phyloP scores from a whole-genome alignment of 23 red algal species.

The Chondrus crispus region DNA sequence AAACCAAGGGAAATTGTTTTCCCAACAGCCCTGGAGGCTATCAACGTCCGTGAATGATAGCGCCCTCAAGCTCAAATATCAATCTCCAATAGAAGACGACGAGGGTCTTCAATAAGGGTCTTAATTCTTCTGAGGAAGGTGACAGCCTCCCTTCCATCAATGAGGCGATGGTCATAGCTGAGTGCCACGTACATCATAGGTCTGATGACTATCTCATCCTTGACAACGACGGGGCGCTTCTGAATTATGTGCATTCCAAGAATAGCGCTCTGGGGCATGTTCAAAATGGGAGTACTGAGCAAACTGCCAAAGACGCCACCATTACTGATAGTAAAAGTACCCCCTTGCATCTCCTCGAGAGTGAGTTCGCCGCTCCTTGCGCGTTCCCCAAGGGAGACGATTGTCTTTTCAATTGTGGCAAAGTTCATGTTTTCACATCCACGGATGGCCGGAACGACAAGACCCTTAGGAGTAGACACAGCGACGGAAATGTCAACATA shows the following conservation, averaged over 20 bases:
- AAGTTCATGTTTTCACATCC: conserved; percentile 97
- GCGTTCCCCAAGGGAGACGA: conserved; percentile 74
- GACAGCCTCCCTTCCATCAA: conserved; percentile 99
- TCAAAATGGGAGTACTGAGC: conserved; percentile 93
- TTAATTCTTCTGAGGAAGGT: conserved; percentile 95
- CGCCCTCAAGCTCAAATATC: conserved; percentile 76
- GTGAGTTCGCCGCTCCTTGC: conserved; percentile 78
- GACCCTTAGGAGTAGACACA: conserved; percentile 91
- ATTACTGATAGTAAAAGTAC: conserved; percentile 98
- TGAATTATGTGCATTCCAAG: conserved; percentile 99
- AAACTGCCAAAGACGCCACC: conserved; percentile 97
- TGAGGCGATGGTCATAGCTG: conserved; percentile 97
- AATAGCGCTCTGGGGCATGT: conserved; percentile 99
- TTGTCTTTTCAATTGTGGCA: conserved; percentile 90
- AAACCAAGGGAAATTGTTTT: no score
- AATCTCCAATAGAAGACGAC: conserved; percentile 87
- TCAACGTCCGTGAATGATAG: no score
- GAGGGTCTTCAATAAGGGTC: conserved; percentile 94
- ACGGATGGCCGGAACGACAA: conserved; percentile 88
- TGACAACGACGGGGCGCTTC: conserved; percentile 86
- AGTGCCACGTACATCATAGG: conserved; percentile 99
- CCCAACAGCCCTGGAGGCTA: no score
- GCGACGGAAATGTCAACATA: conserved; percentile 99
- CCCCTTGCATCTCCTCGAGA: conserved; percentile 98
- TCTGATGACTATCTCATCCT: conserved; percentile 91